Evolutionary conservation across 2,329 filamentous ascomycete genomes (phyloP).

Genomic region (Chaetomiaceae sp.): DNA sequence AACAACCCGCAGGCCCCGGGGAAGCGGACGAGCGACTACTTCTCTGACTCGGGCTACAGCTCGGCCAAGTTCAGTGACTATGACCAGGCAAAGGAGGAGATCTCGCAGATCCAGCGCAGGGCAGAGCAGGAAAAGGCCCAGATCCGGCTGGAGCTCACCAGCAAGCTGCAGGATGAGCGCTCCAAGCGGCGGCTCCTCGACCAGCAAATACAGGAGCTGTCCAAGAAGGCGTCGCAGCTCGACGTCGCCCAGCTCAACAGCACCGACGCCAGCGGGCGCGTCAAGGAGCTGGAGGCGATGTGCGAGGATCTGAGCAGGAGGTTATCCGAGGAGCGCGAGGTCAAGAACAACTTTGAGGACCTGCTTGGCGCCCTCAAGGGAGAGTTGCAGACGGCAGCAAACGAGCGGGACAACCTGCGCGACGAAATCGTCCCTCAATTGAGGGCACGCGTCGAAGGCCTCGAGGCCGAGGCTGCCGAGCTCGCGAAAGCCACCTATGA

Average conservation of each 20-base stretch:
- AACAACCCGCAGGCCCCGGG: conserved; percentile 53
- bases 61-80: conserved; percentile 71
- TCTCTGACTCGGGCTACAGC: conserved; percentile 90
- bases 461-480: conserved; percentile 70
- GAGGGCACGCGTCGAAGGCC: conserved; percentile 68
- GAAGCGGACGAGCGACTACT: conserved; percentile 92
- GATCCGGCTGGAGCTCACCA: conserved; percentile 76
- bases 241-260: conserved; percentile 52
- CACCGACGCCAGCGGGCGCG: conserved; percentile 53
- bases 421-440: conserved; percentile 84
- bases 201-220: conserved; percentile 75
- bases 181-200: conserved; percentile 71
- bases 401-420: conserved; percentile 86
- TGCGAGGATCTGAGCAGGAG: conserved; percentile 81
- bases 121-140: conserved; percentile 89
- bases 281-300: conserved; percentile 73
- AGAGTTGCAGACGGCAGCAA: conserved; percentile 75
- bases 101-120: conserved; percentile 76
- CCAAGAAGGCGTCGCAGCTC: conserved; percentile 67
- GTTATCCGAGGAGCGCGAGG: conserved; percentile 76
- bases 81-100: conserved; percentile 61
- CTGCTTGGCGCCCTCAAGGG: conserved; percentile 76
- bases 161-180: conserved; percentile 84
- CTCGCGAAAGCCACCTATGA: conserved; percentile 73
- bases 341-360: conserved; percentile 92